phyloP scores from a whole-genome alignment of 176 grass and related monocot species.

The Secale cereale region DNA sequence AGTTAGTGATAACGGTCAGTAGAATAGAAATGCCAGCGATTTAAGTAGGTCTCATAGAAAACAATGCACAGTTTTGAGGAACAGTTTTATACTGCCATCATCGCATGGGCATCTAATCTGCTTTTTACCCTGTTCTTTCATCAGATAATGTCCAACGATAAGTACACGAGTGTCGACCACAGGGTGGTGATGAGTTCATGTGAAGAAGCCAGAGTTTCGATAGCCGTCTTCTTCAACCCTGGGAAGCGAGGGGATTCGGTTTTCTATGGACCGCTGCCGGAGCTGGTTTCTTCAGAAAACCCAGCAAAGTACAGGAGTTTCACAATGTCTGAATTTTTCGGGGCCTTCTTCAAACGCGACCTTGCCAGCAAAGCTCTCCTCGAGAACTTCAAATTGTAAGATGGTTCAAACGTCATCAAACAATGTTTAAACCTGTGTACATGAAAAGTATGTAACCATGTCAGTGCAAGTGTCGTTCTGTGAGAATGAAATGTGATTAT shows the following conservation, averaged over 20 bases:
- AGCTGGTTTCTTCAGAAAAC: conserved; percentile 48
- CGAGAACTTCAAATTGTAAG: conserved; percentile 64
- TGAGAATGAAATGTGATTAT: background rate
- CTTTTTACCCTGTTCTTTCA: background rate
- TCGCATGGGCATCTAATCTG: background rate
- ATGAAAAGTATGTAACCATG: background rate
- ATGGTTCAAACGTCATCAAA: background rate
- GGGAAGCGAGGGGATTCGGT: conserved; percentile 42
- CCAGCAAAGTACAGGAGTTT: conserved; percentile 51
- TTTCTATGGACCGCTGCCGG: conserved; percentile 64
- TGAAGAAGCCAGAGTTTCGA: conserved; percentile 66
- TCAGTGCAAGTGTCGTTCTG: background rate
- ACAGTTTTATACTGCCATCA: background rate
- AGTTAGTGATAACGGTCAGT: background rate
- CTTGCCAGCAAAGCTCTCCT: conserved; percentile 53
- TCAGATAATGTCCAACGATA: conserved; percentile 79
- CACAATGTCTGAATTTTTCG: conserved; percentile 61
- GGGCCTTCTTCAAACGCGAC: conserved; percentile 58
- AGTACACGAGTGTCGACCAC: conserved; percentile 77
- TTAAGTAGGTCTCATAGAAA: background rate
- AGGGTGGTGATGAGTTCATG: conserved; percentile 47
- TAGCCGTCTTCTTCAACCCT: conserved; percentile 67
- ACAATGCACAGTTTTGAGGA: background rate
- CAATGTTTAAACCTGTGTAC: background rate
- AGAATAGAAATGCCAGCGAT: background rate